Percentiles rank a stretch among this genome's conserved stretches.
Evolutionary conservation across 257 asterid genomes (phyloP).

Genomic region (Ilex aquifolium): DNA sequence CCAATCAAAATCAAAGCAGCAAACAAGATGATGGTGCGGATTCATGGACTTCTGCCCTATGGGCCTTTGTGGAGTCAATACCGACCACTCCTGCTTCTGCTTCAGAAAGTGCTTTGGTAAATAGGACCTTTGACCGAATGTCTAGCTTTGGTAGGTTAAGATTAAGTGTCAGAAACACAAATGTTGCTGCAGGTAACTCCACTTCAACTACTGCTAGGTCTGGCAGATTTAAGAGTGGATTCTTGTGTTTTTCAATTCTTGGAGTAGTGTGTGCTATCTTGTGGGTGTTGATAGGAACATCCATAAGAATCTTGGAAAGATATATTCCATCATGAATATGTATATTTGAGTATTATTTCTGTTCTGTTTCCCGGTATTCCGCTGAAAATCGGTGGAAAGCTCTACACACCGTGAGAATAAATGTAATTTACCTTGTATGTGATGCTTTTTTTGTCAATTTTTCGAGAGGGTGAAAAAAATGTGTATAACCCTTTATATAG

Average conservation of each 20-base stretch:
- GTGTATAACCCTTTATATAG: too few species aligned
- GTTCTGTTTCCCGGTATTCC: constrained; percentile 5
- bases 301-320: constrained; percentile 16
- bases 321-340: constrained; percentile 8
- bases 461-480: too few species aligned
- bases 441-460: too few species aligned
- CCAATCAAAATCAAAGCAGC: constrained; percentile 37
- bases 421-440: too few species aligned
- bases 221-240: constrained; percentile 40
- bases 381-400: constrained; percentile 18
- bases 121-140: constrained; percentile 72
- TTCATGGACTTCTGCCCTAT: constrained; percentile 74
- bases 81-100: constrained; percentile 98
- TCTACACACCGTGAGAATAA: constrained; percentile 9
- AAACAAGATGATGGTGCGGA: constrained; percentile 50
- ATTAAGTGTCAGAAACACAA: constrained; percentile 38
- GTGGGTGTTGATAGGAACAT: constrained; percentile 57
- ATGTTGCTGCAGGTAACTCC: constrained; percentile 49
- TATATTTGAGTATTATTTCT: constrained; percentile 22
- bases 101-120: constrained; percentile 78
- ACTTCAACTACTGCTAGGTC: constrained; percentile 44
- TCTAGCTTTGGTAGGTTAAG: constrained; percentile 86
- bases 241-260: constrained; percentile 52
- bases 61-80: constrained; percentile 96
- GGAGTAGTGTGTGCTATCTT: constrained; percentile 80